Evolutionary conservation across 1,139 yeast genomes (phyloP), one percentile per base, ranked within the genome.

Genomic region (Eremothecium gossypii): DNA sequence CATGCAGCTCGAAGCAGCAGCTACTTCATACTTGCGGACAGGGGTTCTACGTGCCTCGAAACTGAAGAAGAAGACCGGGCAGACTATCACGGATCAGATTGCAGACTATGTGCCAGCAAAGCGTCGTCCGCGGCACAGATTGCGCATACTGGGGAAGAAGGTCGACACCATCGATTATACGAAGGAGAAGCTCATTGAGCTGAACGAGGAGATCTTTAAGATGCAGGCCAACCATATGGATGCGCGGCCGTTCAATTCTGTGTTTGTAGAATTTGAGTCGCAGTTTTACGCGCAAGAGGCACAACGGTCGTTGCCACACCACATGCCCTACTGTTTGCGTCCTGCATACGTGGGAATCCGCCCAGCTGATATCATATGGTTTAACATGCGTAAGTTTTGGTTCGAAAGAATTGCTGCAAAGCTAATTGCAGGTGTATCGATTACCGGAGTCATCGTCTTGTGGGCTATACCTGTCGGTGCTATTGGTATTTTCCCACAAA

Each of bases 401-500:
- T 81, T 87, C 83, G 94, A 83, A 65, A 71, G 87, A 53, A 63
- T 82, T 39, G 64, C 75, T 27, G 74, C 91, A 66, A 64, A 68
- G 37, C 58, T 75, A 26, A 74, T 73, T 45, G 83, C 95, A 0
- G 55, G 69, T 41, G 71, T 79, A 13, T 76, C 79, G 10, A 73
- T 86, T 49, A 59, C 69, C 33, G 79, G 77, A 1, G 63, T 82
- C 57, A 76, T 86, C 48, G 73, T 89, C 43, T 82, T 87, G 61
- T 91, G 97, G 97, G 76, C 95, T 46, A 72, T 87, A 54, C 97
- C 97, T 12, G 96, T 89, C 41, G 95, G 96, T 2, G 85, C 86
- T 61, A 96, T 91, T 43, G 97, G 97, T 79, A 70, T 81, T 57
- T 75, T 91, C 51, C 87, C 97, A 6, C 23, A 17, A 17, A 3